Conservation (phyloP, 805 yeast genomes). For the Monosporozyma servazzii region DNA sequence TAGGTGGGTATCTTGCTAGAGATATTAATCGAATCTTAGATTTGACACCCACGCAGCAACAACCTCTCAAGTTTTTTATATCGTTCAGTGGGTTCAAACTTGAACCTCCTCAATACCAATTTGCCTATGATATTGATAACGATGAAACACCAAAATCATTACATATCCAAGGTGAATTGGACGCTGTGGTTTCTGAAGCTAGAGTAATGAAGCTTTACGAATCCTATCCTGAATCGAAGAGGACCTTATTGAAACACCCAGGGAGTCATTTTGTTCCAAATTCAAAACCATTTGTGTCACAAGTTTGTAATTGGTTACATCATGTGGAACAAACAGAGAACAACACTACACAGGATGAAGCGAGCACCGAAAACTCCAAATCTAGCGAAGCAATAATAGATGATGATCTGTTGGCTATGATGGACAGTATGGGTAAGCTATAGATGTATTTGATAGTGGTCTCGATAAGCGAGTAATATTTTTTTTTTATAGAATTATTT, state of each 20-base stretch:
- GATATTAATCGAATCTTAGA: constrained; percentile 39
- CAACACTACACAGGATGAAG: constrained; percentile 2
- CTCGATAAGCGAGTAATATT: neutral
- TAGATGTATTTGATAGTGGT: constrained; percentile 1
- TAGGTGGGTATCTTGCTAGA: constrained; percentile 54
- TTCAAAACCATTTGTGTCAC: constrained; percentile 39
- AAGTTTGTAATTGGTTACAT: constrained; percentile 30
- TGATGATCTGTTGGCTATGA: constrained; percentile 31
- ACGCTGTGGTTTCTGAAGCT: constrained; percentile 73
- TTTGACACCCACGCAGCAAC: constrained; percentile 33
- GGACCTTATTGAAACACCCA: constrained; percentile 63
- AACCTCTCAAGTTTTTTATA: constrained; percentile 56
- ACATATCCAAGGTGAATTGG: constrained; percentile 80
- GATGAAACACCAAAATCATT: constrained; percentile 35
- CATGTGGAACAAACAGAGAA: constrained; percentile 4
- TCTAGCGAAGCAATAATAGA: constrained; percentile 17
- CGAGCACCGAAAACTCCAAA: neutral
- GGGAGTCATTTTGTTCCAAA: constrained; percentile 98
- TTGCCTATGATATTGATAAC: constrained; percentile 12
- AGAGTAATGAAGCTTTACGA: constrained; percentile 52
- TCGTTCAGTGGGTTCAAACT: constrained; percentile 58
- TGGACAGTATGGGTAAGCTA: constrained; percentile 34
- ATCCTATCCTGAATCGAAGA: constrained; percentile 33
- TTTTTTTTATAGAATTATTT: neutral
- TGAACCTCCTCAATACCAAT: constrained; percentile 19